phyloP scores from a whole-genome alignment of 495 filamentous ascomycete species.

The Penicillium antarcticum region DNA sequence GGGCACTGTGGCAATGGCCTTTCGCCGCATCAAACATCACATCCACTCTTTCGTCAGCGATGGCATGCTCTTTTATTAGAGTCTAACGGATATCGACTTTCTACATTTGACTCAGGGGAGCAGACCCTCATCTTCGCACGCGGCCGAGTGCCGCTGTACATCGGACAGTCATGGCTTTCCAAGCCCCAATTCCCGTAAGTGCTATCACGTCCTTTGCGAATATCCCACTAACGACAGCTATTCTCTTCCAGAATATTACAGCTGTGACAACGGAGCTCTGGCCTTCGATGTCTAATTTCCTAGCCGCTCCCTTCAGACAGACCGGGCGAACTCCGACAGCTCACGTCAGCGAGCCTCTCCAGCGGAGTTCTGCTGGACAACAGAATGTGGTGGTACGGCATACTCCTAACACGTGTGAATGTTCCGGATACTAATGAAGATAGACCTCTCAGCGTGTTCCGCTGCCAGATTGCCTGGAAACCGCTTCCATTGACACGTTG shows the following conservation, averaged over 20 bases:
- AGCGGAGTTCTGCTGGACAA: slow-evolving; percentile 12
- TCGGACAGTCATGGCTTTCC: slow-evolving; percentile 49
- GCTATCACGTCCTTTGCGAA: not conserved
- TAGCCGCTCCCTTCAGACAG: slow-evolving; percentile 35
- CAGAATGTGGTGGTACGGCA: slow-evolving; percentile 19
- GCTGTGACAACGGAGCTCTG: slow-evolving; percentile 41
- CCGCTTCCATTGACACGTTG: slow-evolving; percentile 26
- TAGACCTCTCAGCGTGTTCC: slow-evolving; percentile 10
- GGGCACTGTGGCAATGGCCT: slow-evolving; percentile 29
- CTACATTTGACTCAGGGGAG: slow-evolving; percentile 14
- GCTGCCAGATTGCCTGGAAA: slow-evolving; percentile 29
- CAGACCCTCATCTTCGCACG: slow-evolving; percentile 16
- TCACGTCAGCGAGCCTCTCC: slow-evolving; percentile 17
- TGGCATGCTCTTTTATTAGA: slow-evolving; percentile 22
- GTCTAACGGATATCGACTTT: slow-evolving; percentile 10
- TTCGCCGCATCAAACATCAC: slow-evolving; percentile 33
- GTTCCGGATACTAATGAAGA: slow-evolving; percentile 1
- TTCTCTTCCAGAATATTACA: slow-evolving; percentile 30
- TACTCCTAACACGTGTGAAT: not conserved
- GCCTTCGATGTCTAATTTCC: slow-evolving; percentile 41
- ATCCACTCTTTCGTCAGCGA: slow-evolving; percentile 21
- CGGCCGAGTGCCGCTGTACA: slow-evolving; percentile 43
- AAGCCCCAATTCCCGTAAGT: slow-evolving; percentile 40
- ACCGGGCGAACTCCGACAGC: slow-evolving; percentile 15
- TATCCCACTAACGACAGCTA: slow-evolving; percentile 11